phyloP scores from a whole-genome alignment of 2,329 filamentous ascomycete species.

The Monosporascus sp. region DNA sequence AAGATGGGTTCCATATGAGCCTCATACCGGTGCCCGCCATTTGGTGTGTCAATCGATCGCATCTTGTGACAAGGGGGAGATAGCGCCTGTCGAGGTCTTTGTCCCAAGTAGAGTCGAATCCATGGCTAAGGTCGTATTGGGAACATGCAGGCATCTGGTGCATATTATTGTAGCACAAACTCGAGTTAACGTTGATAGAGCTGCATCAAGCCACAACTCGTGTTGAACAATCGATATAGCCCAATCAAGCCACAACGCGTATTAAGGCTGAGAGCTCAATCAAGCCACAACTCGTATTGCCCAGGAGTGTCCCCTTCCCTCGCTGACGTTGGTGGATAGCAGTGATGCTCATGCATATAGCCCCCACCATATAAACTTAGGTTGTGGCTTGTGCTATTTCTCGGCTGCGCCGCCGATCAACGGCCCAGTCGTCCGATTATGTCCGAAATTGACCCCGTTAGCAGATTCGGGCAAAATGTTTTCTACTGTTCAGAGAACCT shows the following conservation, averaged over 20 bases:
- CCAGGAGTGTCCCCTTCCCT: background rate
- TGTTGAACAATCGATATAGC: too few relatives aligned
- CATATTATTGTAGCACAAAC: background rate
- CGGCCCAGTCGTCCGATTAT: too few relatives aligned
- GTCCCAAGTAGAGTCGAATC: background rate
- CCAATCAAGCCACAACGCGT: background rate
- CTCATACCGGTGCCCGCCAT: background rate
- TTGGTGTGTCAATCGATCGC: background rate
- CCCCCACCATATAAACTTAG: background rate
- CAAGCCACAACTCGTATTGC: background rate
- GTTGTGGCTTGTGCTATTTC: background rate
- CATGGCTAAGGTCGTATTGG: background rate
- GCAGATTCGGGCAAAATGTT: too few relatives aligned
- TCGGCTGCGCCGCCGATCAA: background rate
- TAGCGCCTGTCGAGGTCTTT: background rate
- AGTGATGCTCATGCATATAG: background rate
- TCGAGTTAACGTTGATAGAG: background rate
- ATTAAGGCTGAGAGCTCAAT: background rate
- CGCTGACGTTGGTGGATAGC: too few relatives aligned
- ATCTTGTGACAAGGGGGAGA: background rate
- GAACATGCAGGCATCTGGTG: background rate
- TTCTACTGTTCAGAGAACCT: too few relatives aligned
- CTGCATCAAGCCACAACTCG: background rate
- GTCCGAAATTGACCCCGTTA: too few relatives aligned
- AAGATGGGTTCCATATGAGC: background rate